These are phyloP conservation scores for Petunia hybrid DNA, from an alignment of 305 asterid species.

Conservation along the genomic window DNA sequence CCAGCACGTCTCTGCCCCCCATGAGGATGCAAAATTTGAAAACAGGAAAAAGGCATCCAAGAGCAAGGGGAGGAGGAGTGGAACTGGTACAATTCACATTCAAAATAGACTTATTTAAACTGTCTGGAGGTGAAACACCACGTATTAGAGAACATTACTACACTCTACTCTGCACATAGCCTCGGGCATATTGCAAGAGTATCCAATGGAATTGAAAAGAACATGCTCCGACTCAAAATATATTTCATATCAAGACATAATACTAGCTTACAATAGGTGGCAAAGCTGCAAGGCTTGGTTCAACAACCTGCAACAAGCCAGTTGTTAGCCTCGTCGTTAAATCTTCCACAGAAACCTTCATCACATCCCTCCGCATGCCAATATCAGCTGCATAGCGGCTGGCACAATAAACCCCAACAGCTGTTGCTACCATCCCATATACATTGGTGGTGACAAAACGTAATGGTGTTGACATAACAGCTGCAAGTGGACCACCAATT, in stretches of 20 bases:
- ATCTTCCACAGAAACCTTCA: conserved; percentile 74
- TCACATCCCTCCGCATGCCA: conserved; percentile 80
- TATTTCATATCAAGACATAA: neutral
- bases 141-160: neutral
- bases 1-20: no score
- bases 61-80: conserved; percentile 10
- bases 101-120: neutral
- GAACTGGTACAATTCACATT: neutral
- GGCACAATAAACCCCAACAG: conserved; percentile 79
- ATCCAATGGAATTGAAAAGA: neutral
- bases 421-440: conserved; percentile 76
- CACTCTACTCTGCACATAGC: neutral
- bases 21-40: neutral
- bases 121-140: neutral
- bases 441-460: conserved; percentile 73
- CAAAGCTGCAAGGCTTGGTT: conserved; percentile 49
- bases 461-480: conserved; percentile 73
- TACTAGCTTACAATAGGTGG: conserved; percentile 46
- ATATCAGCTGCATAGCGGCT: conserved; percentile 86
- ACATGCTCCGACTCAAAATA: neutral
- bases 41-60: neutral
- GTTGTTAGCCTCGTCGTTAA: conserved; percentile 63
- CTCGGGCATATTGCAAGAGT: neutral
- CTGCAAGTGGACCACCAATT: conserved; percentile 88
- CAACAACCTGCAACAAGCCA: conserved; percentile 63